Evolutionary conservation across 2,329 filamentous ascomycete genomes (phyloP).

Genomic region (Periglandula ipomoeae): DNA sequence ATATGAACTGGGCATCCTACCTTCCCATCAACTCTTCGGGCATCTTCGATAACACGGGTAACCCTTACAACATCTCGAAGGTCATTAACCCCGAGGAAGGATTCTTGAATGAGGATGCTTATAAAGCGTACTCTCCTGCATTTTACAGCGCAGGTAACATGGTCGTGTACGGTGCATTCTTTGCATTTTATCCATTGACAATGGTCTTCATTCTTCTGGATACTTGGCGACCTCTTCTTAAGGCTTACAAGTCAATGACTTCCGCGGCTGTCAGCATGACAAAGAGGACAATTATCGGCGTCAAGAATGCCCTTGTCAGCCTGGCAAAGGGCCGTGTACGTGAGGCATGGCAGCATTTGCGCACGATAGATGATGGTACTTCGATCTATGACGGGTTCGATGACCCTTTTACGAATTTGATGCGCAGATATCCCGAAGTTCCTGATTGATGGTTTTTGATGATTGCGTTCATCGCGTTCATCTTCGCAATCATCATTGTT

Average conservation of each 20-base stretch:
- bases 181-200: conserved; percentile 23
- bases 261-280: conserved; percentile 9
- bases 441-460: conserved; percentile 37
- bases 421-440: conserved; percentile 35
- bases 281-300: conserved; percentile 6
- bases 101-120: conserved; percentile 23
- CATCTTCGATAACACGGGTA: conserved; percentile 35
- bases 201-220: conserved; percentile 27
- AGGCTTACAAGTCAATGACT: conserved; percentile 22
- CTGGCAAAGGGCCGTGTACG: conserved; percentile 26
- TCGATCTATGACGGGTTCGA: conserved; percentile 33
- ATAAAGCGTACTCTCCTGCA: conserved; percentile 24
- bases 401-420: conserved; percentile 33
- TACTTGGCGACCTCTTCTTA: conserved; percentile 24
- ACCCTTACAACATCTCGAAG: conserved; percentile 28
- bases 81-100: conserved; percentile 31
- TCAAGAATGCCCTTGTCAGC: conserved; percentile 18
- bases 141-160: conserved; percentile 25
- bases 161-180: conserved; percentile 21
- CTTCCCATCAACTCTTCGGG: conserved; percentile 38
- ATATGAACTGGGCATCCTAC: conserved; percentile 34
- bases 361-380: conserved; percentile 25
- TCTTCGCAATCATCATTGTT: conserved; percentile 24
- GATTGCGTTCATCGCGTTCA: conserved; percentile 17
- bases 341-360: conserved; percentile 17